These are phyloP conservation scores for Aspergillus egyptiacus DNA, from an alignment of 495 filamentous ascomycete genomes.

Conservation along the genomic window DNA sequence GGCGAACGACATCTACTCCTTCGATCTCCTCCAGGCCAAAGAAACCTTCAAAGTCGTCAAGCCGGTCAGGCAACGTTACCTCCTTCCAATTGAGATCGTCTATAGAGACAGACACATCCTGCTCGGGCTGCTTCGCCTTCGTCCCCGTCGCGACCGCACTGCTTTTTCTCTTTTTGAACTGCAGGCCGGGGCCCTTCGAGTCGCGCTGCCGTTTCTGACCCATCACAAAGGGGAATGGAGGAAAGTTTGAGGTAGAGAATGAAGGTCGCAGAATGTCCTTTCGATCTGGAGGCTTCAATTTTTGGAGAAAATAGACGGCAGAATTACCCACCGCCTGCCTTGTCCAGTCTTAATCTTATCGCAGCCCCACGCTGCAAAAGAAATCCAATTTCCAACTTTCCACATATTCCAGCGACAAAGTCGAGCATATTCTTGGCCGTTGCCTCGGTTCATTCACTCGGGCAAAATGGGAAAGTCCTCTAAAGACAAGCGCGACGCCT, in stretches of 20 bases:
- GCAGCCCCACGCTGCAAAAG: constrained; percentile 28
- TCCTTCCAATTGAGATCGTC: constrained; percentile 76
- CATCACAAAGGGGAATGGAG: constrained; percentile 20
- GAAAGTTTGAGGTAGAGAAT: neutral
- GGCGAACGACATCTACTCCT: constrained; percentile 70
- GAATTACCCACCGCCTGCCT: constrained; percentile 30
- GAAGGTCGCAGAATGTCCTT: constrained; percentile 5
- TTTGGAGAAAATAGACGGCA: constrained; percentile 35
- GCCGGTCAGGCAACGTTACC: constrained; percentile 74
- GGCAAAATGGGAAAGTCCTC: constrained; percentile 86
- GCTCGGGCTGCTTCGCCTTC: constrained; percentile 20
- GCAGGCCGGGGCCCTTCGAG: constrained; percentile 23
- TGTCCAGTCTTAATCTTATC: constrained; percentile 29
- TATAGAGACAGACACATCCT: constrained; percentile 34
- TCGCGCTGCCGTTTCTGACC: constrained; percentile 47
- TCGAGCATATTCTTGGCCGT: neutral
- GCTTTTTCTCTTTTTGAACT: constrained; percentile 48
- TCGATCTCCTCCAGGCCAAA: constrained; percentile 91
- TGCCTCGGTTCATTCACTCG: neutral
- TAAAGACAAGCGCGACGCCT: constrained; percentile 97
- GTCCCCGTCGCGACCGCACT: too few species aligned
- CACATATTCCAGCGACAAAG: neutral
- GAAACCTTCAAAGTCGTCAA: constrained; percentile 92
- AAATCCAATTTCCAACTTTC: constrained; percentile 15
- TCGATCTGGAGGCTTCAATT: constrained; percentile 11